Conservation (phyloP, 2,329 filamentous ascomycete species). For the Fusarium siculi region DNA sequence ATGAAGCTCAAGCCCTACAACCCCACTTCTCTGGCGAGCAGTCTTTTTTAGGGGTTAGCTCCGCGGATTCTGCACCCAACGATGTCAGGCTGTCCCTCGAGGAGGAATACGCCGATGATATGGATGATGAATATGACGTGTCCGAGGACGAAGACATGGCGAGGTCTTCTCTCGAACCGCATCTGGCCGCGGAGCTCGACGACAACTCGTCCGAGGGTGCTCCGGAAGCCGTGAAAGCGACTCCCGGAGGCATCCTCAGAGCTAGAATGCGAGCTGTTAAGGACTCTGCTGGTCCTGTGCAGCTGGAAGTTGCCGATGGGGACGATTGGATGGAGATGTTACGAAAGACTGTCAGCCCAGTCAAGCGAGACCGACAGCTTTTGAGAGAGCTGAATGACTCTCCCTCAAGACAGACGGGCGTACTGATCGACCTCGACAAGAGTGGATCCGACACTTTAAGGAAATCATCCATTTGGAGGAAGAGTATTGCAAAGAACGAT, state of each 20-base stretch:
- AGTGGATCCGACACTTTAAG: slow-evolving; percentile 62
- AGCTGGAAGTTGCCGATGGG: slow-evolving; percentile 71
- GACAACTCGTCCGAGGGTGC: slow-evolving; percentile 66
- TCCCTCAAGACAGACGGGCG: slow-evolving; percentile 44
- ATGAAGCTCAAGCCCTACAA: slow-evolving; percentile 64
- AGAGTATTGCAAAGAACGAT: slow-evolving; percentile 46
- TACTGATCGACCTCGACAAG: slow-evolving; percentile 44
- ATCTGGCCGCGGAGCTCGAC: slow-evolving; percentile 80
- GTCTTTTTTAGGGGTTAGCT: slow-evolving; percentile 96
- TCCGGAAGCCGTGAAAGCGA: slow-evolving; percentile 56
- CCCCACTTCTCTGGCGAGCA: slow-evolving; percentile 66
- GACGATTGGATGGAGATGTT: slow-evolving; percentile 96
- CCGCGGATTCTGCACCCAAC: slow-evolving; percentile 80
- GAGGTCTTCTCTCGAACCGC: slow-evolving; percentile 78
- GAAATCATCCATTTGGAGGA: slow-evolving; percentile 51
- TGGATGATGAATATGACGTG: slow-evolving; percentile 82
- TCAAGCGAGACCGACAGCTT: slow-evolving; percentile 88
- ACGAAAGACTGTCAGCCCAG: slow-evolving; percentile 91
- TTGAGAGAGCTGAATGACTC: slow-evolving; percentile 70
- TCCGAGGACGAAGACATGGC: slow-evolving; percentile 78
- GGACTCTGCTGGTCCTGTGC: slow-evolving; percentile 66
- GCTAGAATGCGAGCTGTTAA: slow-evolving; percentile 73
- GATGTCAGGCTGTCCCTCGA: slow-evolving; percentile 68
- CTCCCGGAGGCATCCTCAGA: slow-evolving; percentile 70
- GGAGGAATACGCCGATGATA: slow-evolving; percentile 65